Evolutionary conservation across 192 early-diverging fungal species (phyloP), one percentile per base, ranked within the genome.

Genomic region (Allomyces macrogynus): DNA sequence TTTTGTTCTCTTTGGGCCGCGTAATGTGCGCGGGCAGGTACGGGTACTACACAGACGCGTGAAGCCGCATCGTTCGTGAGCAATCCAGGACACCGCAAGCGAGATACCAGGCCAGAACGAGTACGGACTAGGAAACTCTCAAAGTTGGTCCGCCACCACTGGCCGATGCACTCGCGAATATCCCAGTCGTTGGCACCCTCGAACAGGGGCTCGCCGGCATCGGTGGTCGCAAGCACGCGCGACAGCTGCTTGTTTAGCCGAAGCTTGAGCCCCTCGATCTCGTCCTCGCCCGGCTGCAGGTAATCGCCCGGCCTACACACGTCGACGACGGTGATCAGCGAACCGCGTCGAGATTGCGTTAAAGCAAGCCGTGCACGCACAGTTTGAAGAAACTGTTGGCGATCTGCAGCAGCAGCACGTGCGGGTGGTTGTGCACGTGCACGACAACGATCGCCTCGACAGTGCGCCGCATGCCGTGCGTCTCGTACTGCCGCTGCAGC

Each of bases 1-100:
- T 80, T 63, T 86, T 84, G 68, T 82, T 77, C 65, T 90, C 88
- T 71, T 89, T 89, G 8, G 88, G 86, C 68, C 80, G 77, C 61
- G 84, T 86, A 32, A 90, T 80, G 65, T 90, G 88, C 18, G 86
- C 82, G 27, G 88, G 86, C 22, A 85, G 67, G 73, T 89, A 90
- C 4, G 88, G 88, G 64, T 88, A 90, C 87, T 87, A 64, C 22
- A 66, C 9, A 63, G 24, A 60, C 61, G 57, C 42, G 24, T 27
- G 12, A 60, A 40, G 3, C 32, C 32, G 32, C 8, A 0, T 7
- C 32, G 32, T 40, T 40, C 32, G 32, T 40, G 32, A 40, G 32
- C 32, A 40, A 40, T 8, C 32, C n/a, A n/a, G n/a, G n/a, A n/a
- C n/a, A n/a, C n/a, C 0, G 32, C 5, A 40, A 40, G 32, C 7